Evolutionary conservation across 352 stramenopile genomes (phyloP).

Genomic region (Globisporangium megalacanthum): DNA sequence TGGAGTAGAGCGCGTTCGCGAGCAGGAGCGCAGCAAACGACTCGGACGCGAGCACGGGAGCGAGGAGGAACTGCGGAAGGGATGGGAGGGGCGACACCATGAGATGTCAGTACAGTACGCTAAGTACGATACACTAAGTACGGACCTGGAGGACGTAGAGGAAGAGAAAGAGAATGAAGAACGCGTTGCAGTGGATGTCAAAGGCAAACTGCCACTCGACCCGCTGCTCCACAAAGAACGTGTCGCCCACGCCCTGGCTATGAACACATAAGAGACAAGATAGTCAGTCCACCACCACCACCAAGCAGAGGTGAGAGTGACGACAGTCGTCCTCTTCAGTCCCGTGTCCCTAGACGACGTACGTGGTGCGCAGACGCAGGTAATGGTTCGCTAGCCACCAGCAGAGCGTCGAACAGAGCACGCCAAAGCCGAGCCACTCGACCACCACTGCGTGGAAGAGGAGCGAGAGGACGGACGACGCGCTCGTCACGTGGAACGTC

Average conservation of each 20-base stretch:
- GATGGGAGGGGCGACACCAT: not conserved
- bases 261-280: not conserved
- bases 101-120: not conserved
- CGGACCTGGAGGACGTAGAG: slow-evolving; percentile 90
- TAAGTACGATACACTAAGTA: not conserved
- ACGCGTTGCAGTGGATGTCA: slow-evolving; percentile 99
- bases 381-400: slow-evolving; percentile 78
- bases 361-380: slow-evolving; percentile 58
- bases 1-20: slow-evolving; percentile 93
- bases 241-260: slow-evolving; percentile 66
- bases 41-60: slow-evolving; percentile 89
- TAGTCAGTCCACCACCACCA: not conserved
- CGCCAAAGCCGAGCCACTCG: slow-evolving; percentile 76
- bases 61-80: slow-evolving; percentile 91
- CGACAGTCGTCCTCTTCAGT: not conserved
- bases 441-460: slow-evolving; percentile 75
- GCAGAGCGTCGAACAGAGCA: slow-evolving; percentile 61
- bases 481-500: slow-evolving; percentile 56
- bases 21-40: slow-evolving; percentile 88
- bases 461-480: slow-evolving; percentile 48
- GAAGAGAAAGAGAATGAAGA: slow-evolving; percentile 96
- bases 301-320: not conserved
- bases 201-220: slow-evolving; percentile 99
- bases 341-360: slow-evolving; percentile 5
- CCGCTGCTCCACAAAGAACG: slow-evolving; percentile 92